Evolutionary conservation across 108 stramenopile genomes (phyloP), one percentile per base, ranked within the genome.

Genomic region (Mayamaea pseudoterrestris): DNA sequence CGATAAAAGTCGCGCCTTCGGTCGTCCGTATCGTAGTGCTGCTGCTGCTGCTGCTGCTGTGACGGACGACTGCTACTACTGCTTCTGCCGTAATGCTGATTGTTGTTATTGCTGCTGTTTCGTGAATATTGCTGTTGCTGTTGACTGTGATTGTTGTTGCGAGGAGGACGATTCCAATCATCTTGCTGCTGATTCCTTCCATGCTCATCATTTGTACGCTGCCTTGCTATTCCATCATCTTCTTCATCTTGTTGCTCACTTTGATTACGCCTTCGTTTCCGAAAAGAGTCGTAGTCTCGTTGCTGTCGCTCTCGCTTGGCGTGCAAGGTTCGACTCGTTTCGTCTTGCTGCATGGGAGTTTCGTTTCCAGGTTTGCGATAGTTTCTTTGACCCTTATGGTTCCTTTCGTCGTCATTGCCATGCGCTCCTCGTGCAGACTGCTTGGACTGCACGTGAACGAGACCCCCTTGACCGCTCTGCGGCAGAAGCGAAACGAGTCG

Each of bases 341-440:
- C 82, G 5, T 75, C 75, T 11, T 66, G 67, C 50, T 77, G 71
- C 23, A 76, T 76, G 29, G 83, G 83, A n/a, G 83, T 85, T 36
- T 80, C 83, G 13, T 51, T 26, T 17, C 27, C 42, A n/a, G 25
- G 39, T 20, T 58, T 44, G 22, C 74, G 61, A 53, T 77, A 69
- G 34, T 52, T 55, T 45, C 68, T 49, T 8, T 41, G 41, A 16
- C 22, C 57, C 25, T 49, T 40, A 41, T 43, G 44, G 14, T 44
- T 28, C 30, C 65, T 35, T 53, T 65, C 57, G 9, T 44, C 28
- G 23, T 68, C 50, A 29, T 71, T 65, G 22, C 42, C 44, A 23
- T 41, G 64, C 16, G 77, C 77, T 39, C 74, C 57, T 31, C 60
- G 67, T 44, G 74, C 77, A 22, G 72, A 52, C 24, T 73, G 73